These are phyloP conservation scores for Amanita muscaria DNA, from an alignment of 768 basidiomycete genomes.

Conservation along the genomic window DNA sequence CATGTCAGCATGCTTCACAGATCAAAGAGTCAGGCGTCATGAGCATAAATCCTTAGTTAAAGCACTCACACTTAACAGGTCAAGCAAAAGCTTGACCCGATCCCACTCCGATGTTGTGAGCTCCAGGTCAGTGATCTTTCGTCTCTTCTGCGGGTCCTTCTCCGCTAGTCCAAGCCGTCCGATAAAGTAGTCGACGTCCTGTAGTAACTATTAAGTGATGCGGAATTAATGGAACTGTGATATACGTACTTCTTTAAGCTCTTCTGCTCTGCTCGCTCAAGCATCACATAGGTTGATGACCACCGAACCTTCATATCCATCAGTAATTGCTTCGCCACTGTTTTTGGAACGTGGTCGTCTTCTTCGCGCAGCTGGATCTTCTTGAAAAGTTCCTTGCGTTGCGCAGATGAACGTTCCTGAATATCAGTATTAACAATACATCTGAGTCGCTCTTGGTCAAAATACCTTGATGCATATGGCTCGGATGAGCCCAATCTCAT, in stretches of 20 bases:
- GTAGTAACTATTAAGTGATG: too few relatives aligned
- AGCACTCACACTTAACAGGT: too few relatives aligned
- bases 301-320: constrained; percentile 20
- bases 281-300: constrained; percentile 20
- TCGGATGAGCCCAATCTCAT: constrained; percentile 21
- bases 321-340: constrained; percentile 10
- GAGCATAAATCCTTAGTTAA: too few relatives aligned
- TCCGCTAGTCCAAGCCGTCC: too few relatives aligned
- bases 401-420: constrained; percentile 17
- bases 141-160: too few relatives aligned
- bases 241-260: too few relatives aligned
- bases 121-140: too few relatives aligned
- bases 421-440: constrained; percentile 1
- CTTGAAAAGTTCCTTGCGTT: constrained; percentile 18
- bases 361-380: constrained; percentile 12
- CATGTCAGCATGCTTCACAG: constrained; percentile 23
- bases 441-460: neutral
- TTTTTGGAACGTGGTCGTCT: neutral
- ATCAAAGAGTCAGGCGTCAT: too few relatives aligned
- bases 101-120: too few relatives aligned
- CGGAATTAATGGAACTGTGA: too few relatives aligned
- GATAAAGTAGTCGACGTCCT: too few relatives aligned
- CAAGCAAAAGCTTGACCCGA: too few relatives aligned
- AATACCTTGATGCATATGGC: constrained; percentile 19
- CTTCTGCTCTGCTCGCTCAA: constrained; percentile 14